A percentile compares a stretch with the other conserved stretches of the same genome.
Evolutionary conservation across 768 basidiomycete species (phyloP).

Genomic region (Sistotremastrum niveocremeum): DNA sequence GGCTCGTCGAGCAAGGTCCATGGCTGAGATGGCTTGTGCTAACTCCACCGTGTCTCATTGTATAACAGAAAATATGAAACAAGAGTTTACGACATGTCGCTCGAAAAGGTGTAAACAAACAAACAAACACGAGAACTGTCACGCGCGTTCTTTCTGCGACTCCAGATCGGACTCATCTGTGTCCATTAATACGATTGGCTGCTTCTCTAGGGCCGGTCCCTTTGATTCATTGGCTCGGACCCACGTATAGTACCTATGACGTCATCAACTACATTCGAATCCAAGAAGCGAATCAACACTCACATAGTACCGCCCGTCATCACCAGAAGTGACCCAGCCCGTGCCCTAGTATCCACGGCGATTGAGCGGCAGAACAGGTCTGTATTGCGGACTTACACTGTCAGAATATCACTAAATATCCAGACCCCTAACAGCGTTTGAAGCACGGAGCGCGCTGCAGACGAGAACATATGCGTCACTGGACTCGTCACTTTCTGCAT

Average conservation of each 20-base stretch:
- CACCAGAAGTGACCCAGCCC: conserved; percentile 47
- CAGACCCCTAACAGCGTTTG: conserved; percentile 72
- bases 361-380: background rate
- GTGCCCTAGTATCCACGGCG: conserved; percentile 30
- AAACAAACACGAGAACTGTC: too few species aligned
- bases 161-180: too few species aligned
- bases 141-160: too few species aligned
- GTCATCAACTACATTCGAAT: background rate
- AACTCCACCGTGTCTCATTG: too few species aligned
- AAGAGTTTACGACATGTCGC: too few species aligned
- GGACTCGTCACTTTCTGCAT: conserved; percentile 67
- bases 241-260: conserved; percentile 45
- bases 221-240: conserved; percentile 15
- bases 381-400: conserved; percentile 33
- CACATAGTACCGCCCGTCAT: conserved; percentile 61
- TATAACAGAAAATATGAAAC: too few species aligned
- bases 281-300: conserved; percentile 9
- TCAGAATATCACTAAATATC: conserved; percentile 64
- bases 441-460: conserved; percentile 74
- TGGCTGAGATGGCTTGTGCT: too few species aligned
- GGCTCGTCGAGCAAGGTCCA: too few species aligned
- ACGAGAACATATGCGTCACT: conserved; percentile 74
- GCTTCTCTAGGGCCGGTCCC: too few species aligned
- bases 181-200: too few species aligned
- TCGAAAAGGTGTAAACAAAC: too few species aligned